Evolutionary conservation across 257 asterid genomes (phyloP).

Genomic region (Petunia axillaris): DNA sequence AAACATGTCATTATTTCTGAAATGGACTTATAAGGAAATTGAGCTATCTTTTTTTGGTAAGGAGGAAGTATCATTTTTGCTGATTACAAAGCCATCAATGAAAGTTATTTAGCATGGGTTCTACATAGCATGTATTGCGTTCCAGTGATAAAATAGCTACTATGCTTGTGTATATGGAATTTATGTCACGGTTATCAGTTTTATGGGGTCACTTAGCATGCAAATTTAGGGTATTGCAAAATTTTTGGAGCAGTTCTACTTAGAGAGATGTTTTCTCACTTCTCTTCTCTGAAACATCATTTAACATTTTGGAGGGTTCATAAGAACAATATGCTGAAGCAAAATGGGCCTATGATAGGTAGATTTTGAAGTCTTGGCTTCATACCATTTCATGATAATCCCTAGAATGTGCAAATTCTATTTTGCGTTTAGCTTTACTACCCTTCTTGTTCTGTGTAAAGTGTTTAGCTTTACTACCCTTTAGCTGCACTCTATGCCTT

Average conservation of each 20-base stretch:
- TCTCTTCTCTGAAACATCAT: not conserved
- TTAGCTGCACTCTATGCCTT: too few species aligned
- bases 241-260: not conserved
- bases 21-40: too few species aligned
- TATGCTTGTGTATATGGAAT: not conserved
- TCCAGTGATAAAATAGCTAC: not conserved
- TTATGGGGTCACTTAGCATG: not conserved
- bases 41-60: too few species aligned
- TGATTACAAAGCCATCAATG: too few species aligned
- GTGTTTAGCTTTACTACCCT: too few species aligned
- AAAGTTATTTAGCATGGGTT: not conserved
- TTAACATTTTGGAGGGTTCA: not conserved
- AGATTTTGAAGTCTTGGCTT: not conserved
- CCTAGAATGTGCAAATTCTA: not conserved
- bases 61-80: too few species aligned
- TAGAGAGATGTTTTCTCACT: not conserved
- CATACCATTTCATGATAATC: not conserved
- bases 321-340: too few species aligned
- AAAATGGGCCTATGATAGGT: not conserved
- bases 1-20: too few species aligned
- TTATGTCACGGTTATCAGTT: not conserved
- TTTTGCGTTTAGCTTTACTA: conserved; percentile 3
- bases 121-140: not conserved
- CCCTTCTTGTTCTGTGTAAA: not conserved
- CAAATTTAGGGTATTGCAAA: not conserved